Evolutionary conservation across 139 green algal genomes (phyloP).

Genomic region (Desmodesmus armatus): DNA sequence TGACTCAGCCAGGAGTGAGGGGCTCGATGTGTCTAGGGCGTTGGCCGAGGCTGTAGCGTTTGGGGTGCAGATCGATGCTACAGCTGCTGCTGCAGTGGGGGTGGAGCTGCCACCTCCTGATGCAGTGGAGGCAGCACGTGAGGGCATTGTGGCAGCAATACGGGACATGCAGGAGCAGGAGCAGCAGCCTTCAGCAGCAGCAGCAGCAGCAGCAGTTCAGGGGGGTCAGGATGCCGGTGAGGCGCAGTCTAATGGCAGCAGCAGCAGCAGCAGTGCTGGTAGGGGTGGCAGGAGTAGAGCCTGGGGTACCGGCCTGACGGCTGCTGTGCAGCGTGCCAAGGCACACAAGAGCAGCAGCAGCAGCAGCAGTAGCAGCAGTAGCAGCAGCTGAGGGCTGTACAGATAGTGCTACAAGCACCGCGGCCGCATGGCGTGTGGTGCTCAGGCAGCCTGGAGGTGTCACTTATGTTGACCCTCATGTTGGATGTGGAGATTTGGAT

Average conservation of each 20-base stretch:
- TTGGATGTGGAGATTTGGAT: too few relatives aligned
- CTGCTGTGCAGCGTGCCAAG: conserved; percentile 9
- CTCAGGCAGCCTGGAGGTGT: too few relatives aligned
- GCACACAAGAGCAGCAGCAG: conserved; percentile 2
- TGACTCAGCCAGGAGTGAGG: not conserved
- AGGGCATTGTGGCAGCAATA: conserved; percentile 10
- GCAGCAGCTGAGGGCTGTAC: not conserved
- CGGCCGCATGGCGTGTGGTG: too few relatives aligned
- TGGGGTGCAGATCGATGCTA: not conserved
- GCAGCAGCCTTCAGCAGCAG: not conserved
- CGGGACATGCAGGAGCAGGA: not conserved
- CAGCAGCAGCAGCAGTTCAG: not conserved
- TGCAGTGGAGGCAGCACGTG: not conserved
- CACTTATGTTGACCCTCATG: too few relatives aligned
- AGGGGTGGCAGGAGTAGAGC: not conserved
- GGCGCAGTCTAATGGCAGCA: not conserved
- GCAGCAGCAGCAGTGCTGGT: not conserved
- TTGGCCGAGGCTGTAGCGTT: conserved; percentile 39
- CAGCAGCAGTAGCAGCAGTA: conserved; percentile 22
- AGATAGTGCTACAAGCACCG: too few relatives aligned
- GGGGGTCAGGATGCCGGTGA: not conserved
- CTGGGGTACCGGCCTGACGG: conserved; percentile 21
- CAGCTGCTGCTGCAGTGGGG: conserved; percentile 12
- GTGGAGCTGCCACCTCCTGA: not conserved
- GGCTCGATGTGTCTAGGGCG: conserved; percentile 15